A percentile compares a stretch with the other conserved stretches of the same genome.
Conservation (phyloP, 768 basidiomycete species). For the Amanita rubescens region DNA sequence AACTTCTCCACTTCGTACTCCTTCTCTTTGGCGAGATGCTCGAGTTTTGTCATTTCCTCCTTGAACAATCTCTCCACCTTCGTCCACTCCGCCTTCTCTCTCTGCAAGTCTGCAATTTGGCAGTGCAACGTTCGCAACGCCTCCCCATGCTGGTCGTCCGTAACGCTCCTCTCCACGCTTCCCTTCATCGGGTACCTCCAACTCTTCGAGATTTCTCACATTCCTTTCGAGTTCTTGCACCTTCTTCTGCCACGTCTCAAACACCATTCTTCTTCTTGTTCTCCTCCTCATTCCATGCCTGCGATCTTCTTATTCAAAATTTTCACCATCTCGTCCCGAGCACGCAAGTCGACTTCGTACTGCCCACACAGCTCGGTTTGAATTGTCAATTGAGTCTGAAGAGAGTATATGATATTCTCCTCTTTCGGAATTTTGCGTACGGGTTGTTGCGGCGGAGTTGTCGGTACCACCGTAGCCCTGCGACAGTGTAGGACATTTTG, state of each 20-base stretch:
- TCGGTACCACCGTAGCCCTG: conserved; percentile 66
- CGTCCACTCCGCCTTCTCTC: conserved; percentile 47
- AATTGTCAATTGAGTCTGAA: conserved; percentile 71
- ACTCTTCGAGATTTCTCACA: conserved; percentile 67
- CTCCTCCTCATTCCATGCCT: conserved; percentile 55
- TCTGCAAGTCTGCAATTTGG: conserved; percentile 70
- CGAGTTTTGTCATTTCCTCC: conserved; percentile 42
- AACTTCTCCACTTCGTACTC: conserved; percentile 37
- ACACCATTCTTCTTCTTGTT: conserved; percentile 43
- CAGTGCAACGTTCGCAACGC: conserved; percentile 74
- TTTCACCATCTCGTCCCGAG: conserved; percentile 66
- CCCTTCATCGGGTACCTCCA: conserved; percentile 79
- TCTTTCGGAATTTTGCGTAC: conserved; percentile 60
- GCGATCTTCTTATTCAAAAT: conserved; percentile 47
- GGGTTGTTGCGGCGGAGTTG: conserved; percentile 52
- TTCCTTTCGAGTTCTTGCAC: conserved; percentile 65
- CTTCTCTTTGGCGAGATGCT: conserved; percentile 38
- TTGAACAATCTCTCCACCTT: conserved; percentile 34
- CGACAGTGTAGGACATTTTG: conserved; percentile 69
- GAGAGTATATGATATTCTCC: conserved; percentile 60
- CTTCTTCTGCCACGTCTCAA: conserved; percentile 71
- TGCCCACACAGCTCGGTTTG: conserved; percentile 70
- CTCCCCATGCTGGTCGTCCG: conserved; percentile 77
- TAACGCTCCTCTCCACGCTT: conserved; percentile 73
- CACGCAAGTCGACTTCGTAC: conserved; percentile 67